A percentile compares a stretch with the other conserved stretches of the same genome.
Conservation (phyloP, 164 flowering plant genomes). For the Litsea cubeba region DNA sequence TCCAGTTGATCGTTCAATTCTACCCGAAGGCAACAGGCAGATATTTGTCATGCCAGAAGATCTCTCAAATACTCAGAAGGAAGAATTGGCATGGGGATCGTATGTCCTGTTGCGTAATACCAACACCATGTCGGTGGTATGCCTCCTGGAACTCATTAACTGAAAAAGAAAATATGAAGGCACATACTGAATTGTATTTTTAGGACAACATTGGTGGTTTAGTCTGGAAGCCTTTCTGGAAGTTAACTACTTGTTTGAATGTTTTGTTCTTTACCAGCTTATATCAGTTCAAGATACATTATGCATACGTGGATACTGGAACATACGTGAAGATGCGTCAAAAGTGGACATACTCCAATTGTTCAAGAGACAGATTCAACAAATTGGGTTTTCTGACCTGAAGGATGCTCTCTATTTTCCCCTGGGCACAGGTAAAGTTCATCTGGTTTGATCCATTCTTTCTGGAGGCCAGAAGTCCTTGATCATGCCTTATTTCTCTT, state of each 20-base stretch:
- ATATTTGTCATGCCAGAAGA: slow-evolving; percentile 66
- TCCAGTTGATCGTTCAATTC: slow-evolving; percentile 34
- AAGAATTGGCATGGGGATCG: slow-evolving; percentile 90
- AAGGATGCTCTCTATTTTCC: slow-evolving; percentile 71
- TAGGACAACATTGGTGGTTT: background rate
- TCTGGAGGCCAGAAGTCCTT: background rate
- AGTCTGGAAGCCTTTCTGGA: background rate
- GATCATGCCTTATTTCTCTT: background rate
- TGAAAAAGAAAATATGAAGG: background rate
- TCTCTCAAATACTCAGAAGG: slow-evolving; percentile 41
- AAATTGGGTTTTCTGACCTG: slow-evolving; percentile 53
- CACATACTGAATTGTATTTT: background rate
- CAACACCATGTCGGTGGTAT: slow-evolving; percentile 70
- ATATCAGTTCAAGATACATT: slow-evolving; percentile 44
- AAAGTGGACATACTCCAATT: slow-evolving; percentile 42
- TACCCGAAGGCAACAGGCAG: slow-evolving; percentile 64
- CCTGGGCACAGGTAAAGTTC: slow-evolving; percentile 42
- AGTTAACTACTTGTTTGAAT: background rate
- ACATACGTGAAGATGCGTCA: slow-evolving; percentile 40
- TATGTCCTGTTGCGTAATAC: slow-evolving; percentile 76
- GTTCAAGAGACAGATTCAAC: slow-evolving; percentile 49
- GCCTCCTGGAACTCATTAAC: slow-evolving; percentile 1
- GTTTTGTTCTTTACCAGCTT: slow-evolving; percentile 30
- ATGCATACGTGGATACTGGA: slow-evolving; percentile 92
- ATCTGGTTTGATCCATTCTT: background rate